Percentiles rank a stretch among this genome's conserved stretches.
phyloP scores from a whole-genome alignment of 345 rosid species.

The Eucalyptus brandiana region DNA sequence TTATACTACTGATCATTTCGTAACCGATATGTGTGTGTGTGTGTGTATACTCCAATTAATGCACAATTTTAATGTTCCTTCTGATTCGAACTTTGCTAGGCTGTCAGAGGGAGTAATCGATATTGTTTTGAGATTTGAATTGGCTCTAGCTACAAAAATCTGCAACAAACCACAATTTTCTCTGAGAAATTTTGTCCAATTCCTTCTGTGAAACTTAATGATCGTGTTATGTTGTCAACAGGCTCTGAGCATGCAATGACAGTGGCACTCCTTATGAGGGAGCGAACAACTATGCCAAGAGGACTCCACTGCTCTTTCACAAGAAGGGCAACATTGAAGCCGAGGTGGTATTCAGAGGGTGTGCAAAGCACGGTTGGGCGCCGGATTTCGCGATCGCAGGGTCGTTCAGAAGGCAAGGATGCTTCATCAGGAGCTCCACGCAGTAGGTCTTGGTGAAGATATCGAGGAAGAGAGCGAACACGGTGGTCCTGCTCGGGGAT shows the following conservation, averaged over 20 bases:
- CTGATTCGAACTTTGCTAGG: not conserved
- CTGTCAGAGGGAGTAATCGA: not conserved
- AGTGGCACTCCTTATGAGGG: slow-evolving; percentile 30
- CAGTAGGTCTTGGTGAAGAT: slow-evolving; percentile 12
- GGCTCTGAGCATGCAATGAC: slow-evolving; percentile 26
- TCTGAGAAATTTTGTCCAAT: not conserved
- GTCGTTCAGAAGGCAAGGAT: slow-evolving; percentile 10
- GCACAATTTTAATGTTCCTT: not conserved
- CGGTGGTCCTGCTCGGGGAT: slow-evolving; percentile 11
- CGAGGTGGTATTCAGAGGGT: slow-evolving; percentile 16
- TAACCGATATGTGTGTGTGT: not conserved
- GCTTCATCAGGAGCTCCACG: slow-evolving; percentile 2
- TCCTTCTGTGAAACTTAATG: not conserved
- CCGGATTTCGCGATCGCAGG: slow-evolving; percentile 29
- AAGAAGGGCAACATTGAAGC: slow-evolving; percentile 4
- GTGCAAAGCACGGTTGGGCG: not conserved
- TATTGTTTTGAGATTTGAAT: not conserved
- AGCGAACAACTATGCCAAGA: slow-evolving; percentile 2
- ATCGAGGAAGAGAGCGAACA: slow-evolving; percentile 18
- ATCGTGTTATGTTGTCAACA: not conserved
- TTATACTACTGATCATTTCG: not conserved
- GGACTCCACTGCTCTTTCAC: not conserved
- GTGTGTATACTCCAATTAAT: not conserved
- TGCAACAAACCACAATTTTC: not conserved
- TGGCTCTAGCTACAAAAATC: not conserved